Evolutionary conservation across 306 rosid species (phyloP).

Genomic region (Vigna unguiculata): DNA sequence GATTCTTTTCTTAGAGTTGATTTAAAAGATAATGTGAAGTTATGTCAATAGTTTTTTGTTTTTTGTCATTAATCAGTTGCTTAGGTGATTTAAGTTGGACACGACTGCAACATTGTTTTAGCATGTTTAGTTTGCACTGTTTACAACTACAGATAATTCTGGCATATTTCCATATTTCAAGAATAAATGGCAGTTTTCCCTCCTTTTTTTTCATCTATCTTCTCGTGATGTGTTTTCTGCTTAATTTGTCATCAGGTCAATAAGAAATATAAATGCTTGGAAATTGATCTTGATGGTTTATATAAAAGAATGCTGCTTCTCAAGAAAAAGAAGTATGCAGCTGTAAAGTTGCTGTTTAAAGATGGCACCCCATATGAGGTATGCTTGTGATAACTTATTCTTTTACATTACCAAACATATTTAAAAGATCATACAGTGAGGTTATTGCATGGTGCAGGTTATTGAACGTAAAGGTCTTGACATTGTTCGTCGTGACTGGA

Average conservation of each 20-base stretch:
- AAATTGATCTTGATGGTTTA: conserved; percentile 95
- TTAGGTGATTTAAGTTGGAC: conserved; percentile 8
- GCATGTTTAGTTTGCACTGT: conserved; percentile 28
- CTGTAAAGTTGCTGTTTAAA: conserved; percentile 81
- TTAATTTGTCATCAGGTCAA: conserved; percentile 70
- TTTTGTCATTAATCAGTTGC: conserved; percentile 10
- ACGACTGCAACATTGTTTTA: conserved; percentile 28
- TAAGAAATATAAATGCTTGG: conserved; percentile 88
- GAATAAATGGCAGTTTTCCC: conserved; percentile 13
- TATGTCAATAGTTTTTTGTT: conserved; percentile 32
- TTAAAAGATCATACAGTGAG: conserved; percentile 37
- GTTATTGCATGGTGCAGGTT: conserved; percentile 60
- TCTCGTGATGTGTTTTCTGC: conserved; percentile 37
- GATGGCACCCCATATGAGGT: conserved; percentile 86
- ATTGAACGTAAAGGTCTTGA: conserved; percentile 99
- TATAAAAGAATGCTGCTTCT: conserved; percentile 98
- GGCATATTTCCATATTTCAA: conserved; percentile 19
- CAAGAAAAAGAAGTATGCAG: conserved; percentile 97
- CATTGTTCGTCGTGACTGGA: conserved; percentile 99
- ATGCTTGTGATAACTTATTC: conserved; percentile 26
- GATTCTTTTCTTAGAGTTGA: conserved; percentile 7
- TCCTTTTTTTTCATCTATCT: conserved; percentile 30
- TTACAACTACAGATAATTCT: conserved; percentile 23
- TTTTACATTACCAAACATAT: conserved; percentile 10
- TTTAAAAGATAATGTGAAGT: conserved; percentile 23